Evolutionary conservation across 257 asterid species (phyloP).

Genomic region (Cynanchum wilfordii): DNA sequence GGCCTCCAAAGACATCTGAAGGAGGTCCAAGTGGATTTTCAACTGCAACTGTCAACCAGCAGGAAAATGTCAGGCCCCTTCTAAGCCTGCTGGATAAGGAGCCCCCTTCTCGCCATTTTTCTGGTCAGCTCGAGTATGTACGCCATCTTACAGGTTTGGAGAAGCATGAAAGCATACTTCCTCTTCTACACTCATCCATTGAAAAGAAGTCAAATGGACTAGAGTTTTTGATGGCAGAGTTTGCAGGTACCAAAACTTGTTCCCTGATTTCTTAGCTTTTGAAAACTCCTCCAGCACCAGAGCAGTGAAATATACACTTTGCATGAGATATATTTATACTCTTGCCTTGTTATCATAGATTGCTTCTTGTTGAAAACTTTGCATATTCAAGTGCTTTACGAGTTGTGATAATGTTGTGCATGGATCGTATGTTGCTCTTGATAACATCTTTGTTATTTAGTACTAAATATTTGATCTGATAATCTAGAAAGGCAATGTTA

Average conservation of each 20-base stretch:
- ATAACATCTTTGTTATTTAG: background rate
- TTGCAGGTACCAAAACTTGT: constrained; percentile 62
- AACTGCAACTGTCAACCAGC: constrained; percentile 47
- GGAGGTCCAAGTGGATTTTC: constrained; percentile 56
- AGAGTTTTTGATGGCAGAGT: constrained; percentile 94
- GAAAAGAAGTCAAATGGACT: constrained; percentile 74
- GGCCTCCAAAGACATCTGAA: constrained; percentile 55
- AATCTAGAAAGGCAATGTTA: background rate
- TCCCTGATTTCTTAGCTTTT: constrained; percentile 1
- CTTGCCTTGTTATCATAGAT: background rate
- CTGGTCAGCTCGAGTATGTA: constrained; percentile 96
- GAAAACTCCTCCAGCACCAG: background rate
- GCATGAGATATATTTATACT: background rate
- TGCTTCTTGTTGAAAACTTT: background rate
- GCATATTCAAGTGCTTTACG: background rate
- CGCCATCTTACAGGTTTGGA: constrained; percentile 86
- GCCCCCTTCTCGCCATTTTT: constrained; percentile 92
- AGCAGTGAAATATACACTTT: background rate
- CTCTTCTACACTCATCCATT: constrained; percentile 47
- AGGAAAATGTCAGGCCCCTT: constrained; percentile 84
- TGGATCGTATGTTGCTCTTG: background rate
- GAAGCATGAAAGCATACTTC: constrained; percentile 64
- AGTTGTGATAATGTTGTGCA: background rate
- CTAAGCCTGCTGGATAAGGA: constrained; percentile 91
- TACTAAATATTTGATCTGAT: background rate